These are phyloP conservation scores for Teratosphaeria epicoccoides DNA, from an alignment of 2,329 filamentous ascomycete genomes.

Conservation along the genomic window DNA sequence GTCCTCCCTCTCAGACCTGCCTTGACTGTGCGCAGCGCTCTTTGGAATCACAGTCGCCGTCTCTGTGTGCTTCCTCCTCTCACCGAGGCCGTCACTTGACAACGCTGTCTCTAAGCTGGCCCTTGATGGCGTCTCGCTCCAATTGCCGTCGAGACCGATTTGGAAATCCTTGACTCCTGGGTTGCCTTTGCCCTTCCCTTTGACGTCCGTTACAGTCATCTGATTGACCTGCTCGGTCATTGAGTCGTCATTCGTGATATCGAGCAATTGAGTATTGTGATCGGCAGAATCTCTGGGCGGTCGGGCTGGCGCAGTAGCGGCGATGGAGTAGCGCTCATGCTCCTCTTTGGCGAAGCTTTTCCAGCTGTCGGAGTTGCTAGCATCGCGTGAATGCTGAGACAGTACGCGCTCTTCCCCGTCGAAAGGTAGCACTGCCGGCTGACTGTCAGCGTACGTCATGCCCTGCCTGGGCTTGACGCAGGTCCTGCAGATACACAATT, in stretches of 20 bases:
- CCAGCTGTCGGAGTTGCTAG: conserved; percentile 8
- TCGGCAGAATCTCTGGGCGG: not conserved
- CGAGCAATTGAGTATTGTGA: not conserved
- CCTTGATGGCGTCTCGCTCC: not conserved
- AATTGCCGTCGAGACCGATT: not conserved
- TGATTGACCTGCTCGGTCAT: not conserved
- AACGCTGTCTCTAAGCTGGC: not conserved
- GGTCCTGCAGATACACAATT: conserved; percentile 22
- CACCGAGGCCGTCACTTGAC: not conserved
- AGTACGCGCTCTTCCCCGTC: not conserved
- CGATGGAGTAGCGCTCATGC: conserved; percentile 1
- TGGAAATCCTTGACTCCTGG: not conserved
- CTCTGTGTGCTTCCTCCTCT: not conserved
- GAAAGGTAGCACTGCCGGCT: not conserved
- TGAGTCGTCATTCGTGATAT: not conserved
- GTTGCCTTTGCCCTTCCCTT: not conserved
- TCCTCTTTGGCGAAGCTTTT: conserved; percentile 11
- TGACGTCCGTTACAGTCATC: not conserved
- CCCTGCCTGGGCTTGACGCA: conserved; percentile 4
- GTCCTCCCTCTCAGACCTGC: not conserved
- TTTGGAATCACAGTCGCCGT: not conserved
- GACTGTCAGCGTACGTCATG: not conserved
- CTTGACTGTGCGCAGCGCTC: not conserved
- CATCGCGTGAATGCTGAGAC: not conserved
- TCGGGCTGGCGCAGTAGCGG: not conserved